Percentiles rank a stretch among this genome's conserved stretches.
Conservation (phyloP, 2,329 filamentous ascomycete species). For the Fusarium pseudograminearum region DNA sequence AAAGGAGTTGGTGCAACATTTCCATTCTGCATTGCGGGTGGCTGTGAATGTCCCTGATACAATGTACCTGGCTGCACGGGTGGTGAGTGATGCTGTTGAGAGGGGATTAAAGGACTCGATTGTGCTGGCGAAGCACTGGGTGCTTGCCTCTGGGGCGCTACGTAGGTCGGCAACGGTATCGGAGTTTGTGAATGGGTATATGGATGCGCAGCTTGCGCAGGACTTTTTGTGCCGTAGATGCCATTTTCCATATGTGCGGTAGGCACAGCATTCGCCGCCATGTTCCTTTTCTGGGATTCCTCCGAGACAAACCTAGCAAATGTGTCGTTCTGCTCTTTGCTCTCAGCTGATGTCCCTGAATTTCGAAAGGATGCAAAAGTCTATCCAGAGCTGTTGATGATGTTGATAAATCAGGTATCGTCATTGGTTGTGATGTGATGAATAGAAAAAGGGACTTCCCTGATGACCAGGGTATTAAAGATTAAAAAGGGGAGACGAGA, state of each 20-base stretch:
- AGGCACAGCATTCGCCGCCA: slow-evolving; percentile 22
- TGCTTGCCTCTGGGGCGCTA: neutral
- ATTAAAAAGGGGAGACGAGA: neutral
- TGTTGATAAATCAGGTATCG: neutral
- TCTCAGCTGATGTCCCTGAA: slow-evolving; percentile 2
- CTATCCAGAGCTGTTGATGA: neutral
- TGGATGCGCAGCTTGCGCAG: neutral
- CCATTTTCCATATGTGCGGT: slow-evolving; percentile 13
- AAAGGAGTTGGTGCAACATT: neutral
- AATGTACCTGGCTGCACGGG: slow-evolving; percentile 10
- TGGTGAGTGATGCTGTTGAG: slow-evolving; percentile 22
- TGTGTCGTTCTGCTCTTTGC: slow-evolving; percentile 9
- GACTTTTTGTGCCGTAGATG: slow-evolving; percentile 20
- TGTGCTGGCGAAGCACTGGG: slow-evolving; percentile 6
- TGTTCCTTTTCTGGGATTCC: slow-evolving; percentile 6
- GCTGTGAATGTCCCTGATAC: slow-evolving; percentile 7
- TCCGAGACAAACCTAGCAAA: slow-evolving; percentile 9
- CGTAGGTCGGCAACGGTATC: slow-evolving; percentile 24
- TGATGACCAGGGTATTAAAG: neutral
- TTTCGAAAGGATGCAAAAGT: slow-evolving; percentile 18
- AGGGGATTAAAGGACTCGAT: slow-evolving; percentile 12
- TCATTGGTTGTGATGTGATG: neutral
- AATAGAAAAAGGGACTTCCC: neutral
- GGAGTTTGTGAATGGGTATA: slow-evolving; percentile 14
- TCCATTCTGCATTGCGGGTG: slow-evolving; percentile 3